Evolutionary conservation across 805 yeast genomes (phyloP).

Genomic region (Candida quercuum): DNA sequence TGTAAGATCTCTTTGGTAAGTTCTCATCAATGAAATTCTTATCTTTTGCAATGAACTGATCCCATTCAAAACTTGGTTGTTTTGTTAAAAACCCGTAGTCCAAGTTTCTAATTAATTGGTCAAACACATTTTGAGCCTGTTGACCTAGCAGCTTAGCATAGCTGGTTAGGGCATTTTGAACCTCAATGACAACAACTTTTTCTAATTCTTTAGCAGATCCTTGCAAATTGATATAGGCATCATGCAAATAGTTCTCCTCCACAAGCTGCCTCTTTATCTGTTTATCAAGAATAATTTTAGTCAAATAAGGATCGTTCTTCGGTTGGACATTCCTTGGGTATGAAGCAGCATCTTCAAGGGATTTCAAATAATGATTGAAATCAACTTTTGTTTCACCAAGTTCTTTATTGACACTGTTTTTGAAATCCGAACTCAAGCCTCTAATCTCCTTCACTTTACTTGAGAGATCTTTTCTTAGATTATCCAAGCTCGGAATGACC

Average conservation of each 20-base stretch:
- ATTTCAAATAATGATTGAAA: constrained; percentile 46
- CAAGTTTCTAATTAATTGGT: constrained; percentile 58
- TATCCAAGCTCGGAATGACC: constrained; percentile 63
- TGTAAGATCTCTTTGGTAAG: constrained; percentile 54
- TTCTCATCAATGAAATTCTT: constrained; percentile 61
- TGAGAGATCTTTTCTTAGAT: constrained; percentile 66
- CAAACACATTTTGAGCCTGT: constrained; percentile 68
- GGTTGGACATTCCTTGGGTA: constrained; percentile 40
- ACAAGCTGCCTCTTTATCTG: constrained; percentile 71
- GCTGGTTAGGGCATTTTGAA: constrained; percentile 74
- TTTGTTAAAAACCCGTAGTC: constrained; percentile 68
- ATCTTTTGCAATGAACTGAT: constrained; percentile 70
- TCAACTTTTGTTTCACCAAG: constrained; percentile 57
- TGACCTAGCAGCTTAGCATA: constrained; percentile 68
- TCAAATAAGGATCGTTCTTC: constrained; percentile 76
- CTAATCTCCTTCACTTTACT: constrained; percentile 86
- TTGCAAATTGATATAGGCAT: constrained; percentile 84
- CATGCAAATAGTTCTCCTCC: constrained; percentile 84
- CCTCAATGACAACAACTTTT: constrained; percentile 78
- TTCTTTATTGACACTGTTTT: constrained; percentile 67
- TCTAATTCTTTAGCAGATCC: constrained; percentile 85
- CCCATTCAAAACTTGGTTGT: constrained; percentile 86
- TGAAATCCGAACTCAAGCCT: constrained; percentile 78
- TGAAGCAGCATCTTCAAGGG: constrained; percentile 58
- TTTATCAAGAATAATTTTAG: constrained; percentile 65